Percentiles rank a stretch among this genome's conserved stretches.
Conservation (phyloP, 345 rosid genomes). For the Aethionema arabicum region DNA sequence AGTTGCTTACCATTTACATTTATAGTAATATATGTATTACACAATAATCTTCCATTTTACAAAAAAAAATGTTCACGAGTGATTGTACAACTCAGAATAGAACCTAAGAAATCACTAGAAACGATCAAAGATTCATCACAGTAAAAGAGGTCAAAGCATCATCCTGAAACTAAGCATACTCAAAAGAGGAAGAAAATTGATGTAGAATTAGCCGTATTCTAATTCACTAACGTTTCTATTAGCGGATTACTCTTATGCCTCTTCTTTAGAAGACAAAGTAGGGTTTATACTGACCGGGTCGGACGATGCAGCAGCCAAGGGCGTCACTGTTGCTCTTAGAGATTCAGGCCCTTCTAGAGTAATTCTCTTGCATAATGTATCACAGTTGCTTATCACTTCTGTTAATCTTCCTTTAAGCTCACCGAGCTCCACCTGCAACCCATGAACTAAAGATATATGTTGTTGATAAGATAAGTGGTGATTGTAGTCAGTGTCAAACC, state of each 20-base stretch:
- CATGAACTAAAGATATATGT: slow-evolving; percentile 56
- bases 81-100: slow-evolving; percentile 1
- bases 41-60: too few species aligned
- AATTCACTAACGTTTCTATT: background rate
- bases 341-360: slow-evolving; percentile 74
- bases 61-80: background rate
- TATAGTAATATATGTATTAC: too few species aligned
- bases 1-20: slow-evolving; percentile 9
- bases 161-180: slow-evolving; percentile 17
- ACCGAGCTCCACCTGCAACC: slow-evolving; percentile 86
- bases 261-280: slow-evolving; percentile 26
- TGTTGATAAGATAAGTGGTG: slow-evolving; percentile 11
- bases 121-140: background rate
- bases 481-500: background rate
- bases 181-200: background rate
- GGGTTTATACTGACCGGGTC: slow-evolving; percentile 31
- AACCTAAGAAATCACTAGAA: background rate
- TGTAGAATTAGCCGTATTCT: background rate
- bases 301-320: slow-evolving; percentile 42
- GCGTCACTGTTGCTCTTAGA: slow-evolving; percentile 50
- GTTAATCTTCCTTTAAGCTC: slow-evolving; percentile 88
- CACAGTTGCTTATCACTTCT: slow-evolving; percentile 79
- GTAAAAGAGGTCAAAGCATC: slow-evolving; percentile 5
- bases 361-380: slow-evolving; percentile 78
- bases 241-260: slow-evolving; percentile 6